Evolutionary conservation across 257 asterid species (phyloP).

Genomic region (Nicotiana otophora): DNA sequence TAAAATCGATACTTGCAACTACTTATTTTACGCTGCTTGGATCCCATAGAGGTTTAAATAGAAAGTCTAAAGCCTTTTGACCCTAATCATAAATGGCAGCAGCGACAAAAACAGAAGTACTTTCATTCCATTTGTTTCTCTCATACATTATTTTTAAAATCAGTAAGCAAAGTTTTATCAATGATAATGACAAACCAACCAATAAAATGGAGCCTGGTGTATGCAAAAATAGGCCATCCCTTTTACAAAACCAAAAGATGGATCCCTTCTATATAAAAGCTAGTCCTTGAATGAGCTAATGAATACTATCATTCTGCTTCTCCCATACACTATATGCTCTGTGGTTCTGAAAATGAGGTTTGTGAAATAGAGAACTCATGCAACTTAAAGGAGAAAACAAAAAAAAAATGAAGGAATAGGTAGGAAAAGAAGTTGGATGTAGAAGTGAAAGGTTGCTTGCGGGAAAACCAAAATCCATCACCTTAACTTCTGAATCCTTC

Average conservation of each 20-base stretch:
- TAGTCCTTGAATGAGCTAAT: neutral
- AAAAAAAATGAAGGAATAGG: neutral
- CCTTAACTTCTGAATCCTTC: too few relatives aligned
- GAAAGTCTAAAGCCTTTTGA: neutral
- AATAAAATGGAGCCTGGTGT: neutral
- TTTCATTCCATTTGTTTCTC: neutral
- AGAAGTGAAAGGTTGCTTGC: too few relatives aligned
- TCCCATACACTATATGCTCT: neutral
- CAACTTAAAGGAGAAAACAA: neutral
- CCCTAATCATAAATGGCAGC: neutral
- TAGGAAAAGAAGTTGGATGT: neutral
- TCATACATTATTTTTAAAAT: neutral
- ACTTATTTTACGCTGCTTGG: neutral
- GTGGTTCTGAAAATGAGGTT: neutral
- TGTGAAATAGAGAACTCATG: neutral
- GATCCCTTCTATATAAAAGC: neutral
- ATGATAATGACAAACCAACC: neutral
- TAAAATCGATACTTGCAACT: neutral
- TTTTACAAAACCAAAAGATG: neutral
- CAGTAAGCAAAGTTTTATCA: neutral
- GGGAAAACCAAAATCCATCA: too few relatives aligned
- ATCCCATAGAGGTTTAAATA: neutral
- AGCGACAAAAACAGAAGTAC: neutral
- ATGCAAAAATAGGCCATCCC: neutral
- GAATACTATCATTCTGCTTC: neutral